Percentiles rank a stretch among this genome's conserved stretches.
phyloP scores from a whole-genome alignment of 306 rosid species.

The Adenanthera pavonina region DNA sequence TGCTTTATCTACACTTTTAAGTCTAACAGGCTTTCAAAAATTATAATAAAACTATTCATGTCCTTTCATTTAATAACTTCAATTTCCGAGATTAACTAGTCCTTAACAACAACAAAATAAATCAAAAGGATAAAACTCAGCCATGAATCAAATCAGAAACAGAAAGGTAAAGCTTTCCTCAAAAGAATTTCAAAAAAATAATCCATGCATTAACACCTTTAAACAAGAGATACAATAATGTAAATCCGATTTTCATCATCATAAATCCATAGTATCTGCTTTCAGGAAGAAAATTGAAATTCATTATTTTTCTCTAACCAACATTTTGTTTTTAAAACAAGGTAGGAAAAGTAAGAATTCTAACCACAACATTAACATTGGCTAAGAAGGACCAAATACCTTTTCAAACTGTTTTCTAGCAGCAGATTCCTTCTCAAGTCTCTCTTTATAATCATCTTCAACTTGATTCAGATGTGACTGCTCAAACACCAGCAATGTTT shows the following conservation, averaged over 20 bases:
- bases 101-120: not conserved
- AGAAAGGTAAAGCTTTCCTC: not conserved
- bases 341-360: not conserved
- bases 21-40: not conserved
- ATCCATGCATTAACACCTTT: slow-evolving; percentile 24
- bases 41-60: not conserved
- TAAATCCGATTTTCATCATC: slow-evolving; percentile 5
- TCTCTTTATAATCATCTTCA: slow-evolving; percentile 73
- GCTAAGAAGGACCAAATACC: slow-evolving; percentile 51
- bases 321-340: not conserved
- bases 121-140: not conserved
- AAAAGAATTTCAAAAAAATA: not conserved
- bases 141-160: not conserved
- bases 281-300: not conserved
- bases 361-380: slow-evolving; percentile 18
- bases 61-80: not conserved
- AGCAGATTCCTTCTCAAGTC: slow-evolving; percentile 73
- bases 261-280: not conserved
- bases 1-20: not conserved
- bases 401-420: slow-evolving; percentile 66
- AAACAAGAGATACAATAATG: slow-evolving; percentile 16
- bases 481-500: slow-evolving; percentile 35
- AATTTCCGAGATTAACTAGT: not conserved
- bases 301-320: slow-evolving; percentile 8
- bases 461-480: slow-evolving; percentile 82